These are phyloP conservation scores for Ascoidea rubescens DNA, from an alignment of 805 yeast species.

Conservation along the genomic window DNA sequence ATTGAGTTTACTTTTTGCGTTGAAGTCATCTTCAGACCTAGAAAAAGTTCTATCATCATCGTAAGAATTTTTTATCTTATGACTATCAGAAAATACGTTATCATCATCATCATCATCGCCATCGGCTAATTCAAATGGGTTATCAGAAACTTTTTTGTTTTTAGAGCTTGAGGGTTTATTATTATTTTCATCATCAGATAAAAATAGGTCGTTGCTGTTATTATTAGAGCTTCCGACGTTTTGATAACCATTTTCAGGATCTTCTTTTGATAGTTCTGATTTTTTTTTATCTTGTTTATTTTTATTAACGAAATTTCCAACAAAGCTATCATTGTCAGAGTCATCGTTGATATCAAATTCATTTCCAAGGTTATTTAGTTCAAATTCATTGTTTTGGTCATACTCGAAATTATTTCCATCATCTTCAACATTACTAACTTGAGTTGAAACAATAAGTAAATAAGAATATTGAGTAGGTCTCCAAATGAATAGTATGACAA, in stretches of 20 bases:
- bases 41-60: neutral
- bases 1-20: too few species aligned
- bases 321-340: slow-evolving; percentile 18
- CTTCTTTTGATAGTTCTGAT: neutral
- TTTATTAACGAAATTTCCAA: slow-evolving; percentile 15
- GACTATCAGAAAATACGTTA: slow-evolving; percentile 2
- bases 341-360: slow-evolving; percentile 25
- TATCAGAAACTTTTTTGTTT: neutral
- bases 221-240: neutral
- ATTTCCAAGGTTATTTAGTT: slow-evolving; percentile 24
- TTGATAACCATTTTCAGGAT: neutral
- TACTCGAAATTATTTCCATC: slow-evolving; percentile 49
- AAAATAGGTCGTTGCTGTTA: neutral
- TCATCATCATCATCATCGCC: slow-evolving; percentile 9
- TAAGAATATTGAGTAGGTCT: slow-evolving; percentile 94
- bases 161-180: neutral
- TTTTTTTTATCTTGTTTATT: slow-evolving; percentile 2
- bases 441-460: slow-evolving; percentile 88
- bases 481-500: slow-evolving; percentile 83
- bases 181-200: neutral
- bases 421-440: slow-evolving; percentile 70
- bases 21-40: too few species aligned
- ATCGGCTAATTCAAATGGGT: slow-evolving; percentile 8
- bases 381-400: slow-evolving; percentile 24
- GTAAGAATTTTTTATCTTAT: neutral